Evolutionary conservation across 148 eudicot species (phyloP).

Genomic region (Rhododendron ferrugineum): DNA sequence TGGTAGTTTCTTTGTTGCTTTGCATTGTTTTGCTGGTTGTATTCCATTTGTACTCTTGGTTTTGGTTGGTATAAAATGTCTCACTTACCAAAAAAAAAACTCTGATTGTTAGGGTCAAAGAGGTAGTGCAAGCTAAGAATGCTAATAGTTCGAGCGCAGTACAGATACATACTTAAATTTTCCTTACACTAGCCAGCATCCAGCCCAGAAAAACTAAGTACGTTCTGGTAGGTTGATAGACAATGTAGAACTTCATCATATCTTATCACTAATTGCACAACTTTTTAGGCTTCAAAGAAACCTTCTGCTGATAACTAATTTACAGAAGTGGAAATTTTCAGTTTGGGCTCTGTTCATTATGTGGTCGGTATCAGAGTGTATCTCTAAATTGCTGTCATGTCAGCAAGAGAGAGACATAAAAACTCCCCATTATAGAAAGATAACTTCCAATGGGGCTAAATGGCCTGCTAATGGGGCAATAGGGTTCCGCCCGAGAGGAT

Average conservation of each 20-base stretch:
- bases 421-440: not conserved
- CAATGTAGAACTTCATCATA: not conserved
- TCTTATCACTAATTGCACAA: not conserved
- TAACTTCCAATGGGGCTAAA: not conserved
- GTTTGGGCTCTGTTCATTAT: not conserved
- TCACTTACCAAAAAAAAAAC: too few species aligned
- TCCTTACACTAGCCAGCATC: not conserved
- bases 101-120: not conserved
- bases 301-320: not conserved
- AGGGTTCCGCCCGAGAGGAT: not conserved
- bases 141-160: not conserved
- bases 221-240: not conserved
- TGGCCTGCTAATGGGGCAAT: not conserved
- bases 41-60: too few species aligned
- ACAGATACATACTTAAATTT: not conserved
- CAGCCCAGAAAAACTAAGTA: not conserved
- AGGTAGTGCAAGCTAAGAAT: not conserved
- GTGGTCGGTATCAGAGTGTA: not conserved
- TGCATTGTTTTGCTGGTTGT: too few species aligned
- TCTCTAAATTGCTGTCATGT: not conserved
- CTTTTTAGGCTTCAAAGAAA: not conserved
- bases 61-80: too few species aligned
- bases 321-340: not conserved
- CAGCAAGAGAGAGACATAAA: not conserved
- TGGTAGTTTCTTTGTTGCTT: too few species aligned